phyloP scores from a whole-genome alignment of 2,329 filamentous ascomycete genomes.

The Aspergillus terreus region DNA sequence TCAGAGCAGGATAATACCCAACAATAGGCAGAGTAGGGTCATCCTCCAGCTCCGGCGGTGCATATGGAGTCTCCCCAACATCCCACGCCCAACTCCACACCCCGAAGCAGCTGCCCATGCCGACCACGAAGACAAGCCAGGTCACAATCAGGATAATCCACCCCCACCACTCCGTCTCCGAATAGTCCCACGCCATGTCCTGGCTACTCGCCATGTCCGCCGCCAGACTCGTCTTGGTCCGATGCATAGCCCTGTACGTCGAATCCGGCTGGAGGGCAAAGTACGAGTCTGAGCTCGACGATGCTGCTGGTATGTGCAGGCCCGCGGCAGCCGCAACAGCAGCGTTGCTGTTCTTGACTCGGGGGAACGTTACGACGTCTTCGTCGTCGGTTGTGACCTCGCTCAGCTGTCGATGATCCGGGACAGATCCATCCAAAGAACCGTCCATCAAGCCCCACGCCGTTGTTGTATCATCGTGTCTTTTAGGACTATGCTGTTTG shows the following conservation, averaged over 20 bases:
- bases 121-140: constrained; percentile 93
- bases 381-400: constrained; percentile 82
- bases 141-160: constrained; percentile 89
- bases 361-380: constrained; percentile 65
- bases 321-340: constrained; percentile 15
- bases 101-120: constrained; percentile 92
- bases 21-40: constrained; percentile 92
- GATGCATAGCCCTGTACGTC: constrained; percentile 26
- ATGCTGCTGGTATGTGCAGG: constrained; percentile 37
- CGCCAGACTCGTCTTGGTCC: constrained; percentile 37
- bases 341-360: constrained; percentile 38
- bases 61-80: constrained; percentile 92
- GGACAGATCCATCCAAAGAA: neutral
- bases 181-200: constrained; percentile 70
- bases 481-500: neutral
- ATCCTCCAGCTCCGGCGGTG: constrained; percentile 90
- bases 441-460: constrained; percentile 16
- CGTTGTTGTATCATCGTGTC: neutral
- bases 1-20: constrained; percentile 92
- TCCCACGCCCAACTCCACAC: constrained; percentile 99
- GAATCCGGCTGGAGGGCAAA: constrained; percentile 46
- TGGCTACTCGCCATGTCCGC: constrained; percentile 34
- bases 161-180: constrained; percentile 96
- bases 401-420: constrained; percentile 32
- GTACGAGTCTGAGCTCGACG: constrained; percentile 63